These are phyloP conservation scores for Globisporangium solare DNA, from an alignment of 352 stramenopile species.

Conservation along the genomic window DNA sequence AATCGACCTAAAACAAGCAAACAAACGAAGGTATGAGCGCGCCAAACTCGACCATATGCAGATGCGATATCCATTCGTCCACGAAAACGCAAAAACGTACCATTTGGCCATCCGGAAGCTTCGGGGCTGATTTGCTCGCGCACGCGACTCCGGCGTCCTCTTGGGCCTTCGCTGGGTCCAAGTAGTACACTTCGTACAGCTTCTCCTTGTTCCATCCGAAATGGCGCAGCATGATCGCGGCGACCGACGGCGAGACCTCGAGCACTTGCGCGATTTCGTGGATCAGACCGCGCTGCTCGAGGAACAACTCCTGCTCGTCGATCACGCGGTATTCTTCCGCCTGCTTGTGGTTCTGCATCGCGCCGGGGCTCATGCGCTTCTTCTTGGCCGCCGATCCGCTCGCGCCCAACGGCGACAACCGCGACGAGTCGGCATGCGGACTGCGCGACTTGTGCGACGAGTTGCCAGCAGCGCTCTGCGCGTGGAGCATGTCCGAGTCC, in stretches of 20 bases:
- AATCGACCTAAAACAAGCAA: slow-evolving; percentile 53
- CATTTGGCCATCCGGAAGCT: slow-evolving; percentile 30
- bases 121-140: slow-evolving; percentile 30
- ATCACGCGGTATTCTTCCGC: slow-evolving; percentile 78
- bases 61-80: neutral
- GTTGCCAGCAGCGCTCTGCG: slow-evolving; percentile 10
- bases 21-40: neutral
- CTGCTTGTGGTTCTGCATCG: slow-evolving; percentile 26
- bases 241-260: slow-evolving; percentile 55
- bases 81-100: slow-evolving; percentile 25
- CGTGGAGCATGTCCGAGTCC: slow-evolving; percentile 15
- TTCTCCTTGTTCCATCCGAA: slow-evolving; percentile 90
- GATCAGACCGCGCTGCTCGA: slow-evolving; percentile 58
- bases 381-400: slow-evolving; percentile 56
- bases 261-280: slow-evolving; percentile 73
- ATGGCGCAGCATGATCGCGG: slow-evolving; percentile 75
- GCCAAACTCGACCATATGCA: neutral
- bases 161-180: slow-evolving; percentile 50
- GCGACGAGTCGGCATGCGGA: slow-evolving; percentile 19
- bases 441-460: slow-evolving; percentile 27
- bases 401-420: slow-evolving; percentile 32
- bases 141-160: slow-evolving; percentile 60
- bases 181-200: slow-evolving; percentile 84
- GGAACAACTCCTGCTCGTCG: slow-evolving; percentile 73
- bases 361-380: slow-evolving; percentile 48